phyloP scores from a whole-genome alignment of 2,329 filamentous ascomycete species.

The Hirsutella thompsonii region DNA sequence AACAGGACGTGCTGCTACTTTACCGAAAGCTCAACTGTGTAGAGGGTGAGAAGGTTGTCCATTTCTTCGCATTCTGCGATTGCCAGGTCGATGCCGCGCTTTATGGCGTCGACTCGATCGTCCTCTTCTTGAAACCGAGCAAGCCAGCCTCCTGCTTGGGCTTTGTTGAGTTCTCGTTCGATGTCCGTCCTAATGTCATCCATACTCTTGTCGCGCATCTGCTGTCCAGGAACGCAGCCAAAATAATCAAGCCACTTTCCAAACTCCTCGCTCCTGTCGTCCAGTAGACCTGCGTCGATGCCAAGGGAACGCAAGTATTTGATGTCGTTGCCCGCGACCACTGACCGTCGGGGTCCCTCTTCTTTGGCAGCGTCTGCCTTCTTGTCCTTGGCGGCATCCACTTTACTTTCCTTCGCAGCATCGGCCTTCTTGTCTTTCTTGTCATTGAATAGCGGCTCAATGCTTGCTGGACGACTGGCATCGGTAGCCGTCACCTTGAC shows the following conservation, averaged over 20 bases:
- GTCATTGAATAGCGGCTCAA: conserved; percentile 21
- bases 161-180: conserved; percentile 76
- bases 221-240: conserved; percentile 69
- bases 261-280: conserved; percentile 67
- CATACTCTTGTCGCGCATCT: conserved; percentile 61
- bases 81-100: conserved; percentile 74
- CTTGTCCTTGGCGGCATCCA: conserved; percentile 4
- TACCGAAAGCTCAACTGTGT: conserved; percentile 87
- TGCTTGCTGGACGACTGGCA: conserved; percentile 23
- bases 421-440: conserved; percentile 14
- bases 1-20: conserved; percentile 19
- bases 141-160: conserved; percentile 88
- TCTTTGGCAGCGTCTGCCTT: conserved; percentile 18
- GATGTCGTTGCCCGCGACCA: conserved; percentile 59
- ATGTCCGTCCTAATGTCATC: conserved; percentile 74
- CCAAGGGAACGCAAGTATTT: conserved; percentile 69
- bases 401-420: conserved; percentile 14
- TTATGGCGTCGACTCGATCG: conserved; percentile 76
- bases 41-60: conserved; percentile 85
- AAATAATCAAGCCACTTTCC: conserved; percentile 74
- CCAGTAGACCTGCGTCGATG: conserved; percentile 64
- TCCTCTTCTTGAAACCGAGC: conserved; percentile 76
- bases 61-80: conserved; percentile 93
- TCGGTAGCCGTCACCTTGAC: conserved; percentile 43
- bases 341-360: conserved; percentile 44